phyloP scores from a whole-genome alignment of 2,329 filamentous ascomycete species.

The Phialophora expanda region DNA sequence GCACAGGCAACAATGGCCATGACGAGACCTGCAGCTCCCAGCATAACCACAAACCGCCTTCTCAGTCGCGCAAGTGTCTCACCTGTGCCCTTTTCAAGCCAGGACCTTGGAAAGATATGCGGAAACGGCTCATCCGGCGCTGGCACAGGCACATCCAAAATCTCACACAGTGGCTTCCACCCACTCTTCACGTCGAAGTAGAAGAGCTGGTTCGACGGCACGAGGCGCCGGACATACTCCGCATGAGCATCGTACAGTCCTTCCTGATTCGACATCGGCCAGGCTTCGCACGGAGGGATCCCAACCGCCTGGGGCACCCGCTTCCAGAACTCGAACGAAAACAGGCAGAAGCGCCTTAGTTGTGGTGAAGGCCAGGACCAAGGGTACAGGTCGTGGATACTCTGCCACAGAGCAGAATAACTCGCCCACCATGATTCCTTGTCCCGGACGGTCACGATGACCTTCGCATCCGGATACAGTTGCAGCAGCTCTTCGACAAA shows the following conservation, averaged over 20 bases:
- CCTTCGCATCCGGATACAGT: constrained; percentile 16
- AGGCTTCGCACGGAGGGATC: constrained; percentile 9
- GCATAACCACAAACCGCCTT: background rate
- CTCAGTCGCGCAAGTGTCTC: constrained; percentile 1
- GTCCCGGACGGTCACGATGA: constrained; percentile 13
- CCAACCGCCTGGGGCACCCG: constrained; percentile 20
- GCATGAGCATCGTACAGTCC: constrained; percentile 18
- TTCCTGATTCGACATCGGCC: constrained; percentile 17
- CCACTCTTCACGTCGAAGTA: constrained; percentile 13
- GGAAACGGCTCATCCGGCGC: constrained; percentile 12
- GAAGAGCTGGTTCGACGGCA: constrained; percentile 12
- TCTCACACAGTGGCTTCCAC: constrained; percentile 18
- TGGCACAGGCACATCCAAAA: constrained; percentile 3
- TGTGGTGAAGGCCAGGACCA: constrained; percentile 15
- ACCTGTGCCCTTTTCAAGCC: constrained; percentile 3
- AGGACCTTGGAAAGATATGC: constrained; percentile 13
- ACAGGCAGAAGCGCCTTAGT: constrained; percentile 13
- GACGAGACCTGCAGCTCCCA: background rate
- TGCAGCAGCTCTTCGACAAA: constrained; percentile 17
- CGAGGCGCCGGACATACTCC: constrained; percentile 10
- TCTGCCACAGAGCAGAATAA: constrained; percentile 15
- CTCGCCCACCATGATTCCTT: constrained; percentile 17
- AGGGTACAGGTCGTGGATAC: constrained; percentile 15
- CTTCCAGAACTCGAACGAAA: constrained; percentile 14
- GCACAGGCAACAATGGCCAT: background rate